Evolutionary conservation across 169 alveolate genomes (phyloP).

Genomic region (Plasmodium cynomolgi): DNA sequence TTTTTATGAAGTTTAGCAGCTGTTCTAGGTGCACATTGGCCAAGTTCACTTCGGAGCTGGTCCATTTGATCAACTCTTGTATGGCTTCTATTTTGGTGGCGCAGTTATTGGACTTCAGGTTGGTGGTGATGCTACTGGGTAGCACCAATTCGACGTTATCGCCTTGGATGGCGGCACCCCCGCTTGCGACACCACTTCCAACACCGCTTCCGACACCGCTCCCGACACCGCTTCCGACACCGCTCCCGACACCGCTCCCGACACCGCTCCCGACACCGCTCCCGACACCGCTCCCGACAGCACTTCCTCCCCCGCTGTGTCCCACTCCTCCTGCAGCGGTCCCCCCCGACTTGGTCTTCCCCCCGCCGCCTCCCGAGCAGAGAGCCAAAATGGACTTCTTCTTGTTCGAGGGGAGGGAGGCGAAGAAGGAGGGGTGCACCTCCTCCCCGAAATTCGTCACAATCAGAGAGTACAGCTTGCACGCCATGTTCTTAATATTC

Average conservation of each 20-base stretch:
- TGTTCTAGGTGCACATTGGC: background rate
- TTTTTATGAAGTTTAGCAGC: slow-evolving; percentile 19
- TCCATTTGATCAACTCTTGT: slow-evolving; percentile 36
- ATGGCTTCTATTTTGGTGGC: slow-evolving; percentile 40
- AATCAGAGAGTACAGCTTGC: slow-evolving; percentile 29
- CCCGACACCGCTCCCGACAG: background rate
- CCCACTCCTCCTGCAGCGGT: background rate
- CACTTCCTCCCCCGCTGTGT: background rate
- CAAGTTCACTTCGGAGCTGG: background rate
- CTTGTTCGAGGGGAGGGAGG: slow-evolving; percentile 45
- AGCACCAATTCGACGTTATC: slow-evolving; percentile 10
- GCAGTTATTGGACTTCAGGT: background rate
- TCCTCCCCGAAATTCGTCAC: slow-evolving; percentile 32
- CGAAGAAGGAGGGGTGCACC: slow-evolving; percentile 35
- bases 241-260: background rate
- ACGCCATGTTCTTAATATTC: slow-evolving; percentile 50
- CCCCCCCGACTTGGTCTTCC: background rate
- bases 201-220: background rate
- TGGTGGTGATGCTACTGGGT: slow-evolving; percentile 2
- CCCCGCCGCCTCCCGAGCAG: background rate
- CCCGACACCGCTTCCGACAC: background rate
- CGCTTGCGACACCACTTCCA: too few relatives aligned
- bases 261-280: background rate
- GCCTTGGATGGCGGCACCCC: background rate
- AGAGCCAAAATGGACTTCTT: slow-evolving; percentile 45